phyloP scores from a whole-genome alignment of 2,329 filamentous ascomycete genomes.

The Colletotrichum tanaceti region DNA sequence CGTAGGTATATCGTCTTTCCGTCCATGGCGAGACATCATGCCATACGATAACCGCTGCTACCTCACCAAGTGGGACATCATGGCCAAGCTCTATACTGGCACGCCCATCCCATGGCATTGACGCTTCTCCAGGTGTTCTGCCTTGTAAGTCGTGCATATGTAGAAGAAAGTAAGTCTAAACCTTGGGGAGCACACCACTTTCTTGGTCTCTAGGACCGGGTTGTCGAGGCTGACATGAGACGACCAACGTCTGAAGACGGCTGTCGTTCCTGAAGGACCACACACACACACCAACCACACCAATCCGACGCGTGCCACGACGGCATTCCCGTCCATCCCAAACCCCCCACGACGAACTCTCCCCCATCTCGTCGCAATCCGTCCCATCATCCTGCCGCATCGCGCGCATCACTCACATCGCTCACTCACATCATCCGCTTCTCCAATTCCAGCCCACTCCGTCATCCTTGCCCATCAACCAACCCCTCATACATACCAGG shows the following conservation, averaged over 20 bases:
- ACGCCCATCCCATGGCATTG: too few species aligned
- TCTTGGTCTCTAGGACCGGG: background rate
- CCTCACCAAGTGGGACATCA: too few species aligned
- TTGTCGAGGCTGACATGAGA: conserved; percentile 34
- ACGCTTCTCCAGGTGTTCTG: too few species aligned
- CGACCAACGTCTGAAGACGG: conserved; percentile 36
- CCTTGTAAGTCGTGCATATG: too few species aligned
- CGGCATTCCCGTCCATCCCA: conserved; percentile 34
- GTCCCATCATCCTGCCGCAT: conserved; percentile 3
- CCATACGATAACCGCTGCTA: too few species aligned
- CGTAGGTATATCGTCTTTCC: too few species aligned
- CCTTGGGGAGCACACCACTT: background rate
- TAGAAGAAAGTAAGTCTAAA: too few species aligned
- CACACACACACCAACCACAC: background rate
- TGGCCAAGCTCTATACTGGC: too few species aligned
- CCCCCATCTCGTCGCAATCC: background rate
- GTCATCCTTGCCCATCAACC: background rate
- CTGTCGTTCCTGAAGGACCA: conserved; percentile 21
- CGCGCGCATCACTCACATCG: background rate
- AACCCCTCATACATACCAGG: background rate
- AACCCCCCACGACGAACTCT: conserved; percentile 8
- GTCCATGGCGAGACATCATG: too few species aligned
- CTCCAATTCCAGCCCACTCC: conserved; percentile 4
- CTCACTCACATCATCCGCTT: background rate
- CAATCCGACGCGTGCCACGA: conserved; percentile 16